Evolutionary conservation across 768 basidiomycete genomes (phyloP), one percentile per base, ranked within the genome.

Genomic region (Serpula lacrymans): DNA sequence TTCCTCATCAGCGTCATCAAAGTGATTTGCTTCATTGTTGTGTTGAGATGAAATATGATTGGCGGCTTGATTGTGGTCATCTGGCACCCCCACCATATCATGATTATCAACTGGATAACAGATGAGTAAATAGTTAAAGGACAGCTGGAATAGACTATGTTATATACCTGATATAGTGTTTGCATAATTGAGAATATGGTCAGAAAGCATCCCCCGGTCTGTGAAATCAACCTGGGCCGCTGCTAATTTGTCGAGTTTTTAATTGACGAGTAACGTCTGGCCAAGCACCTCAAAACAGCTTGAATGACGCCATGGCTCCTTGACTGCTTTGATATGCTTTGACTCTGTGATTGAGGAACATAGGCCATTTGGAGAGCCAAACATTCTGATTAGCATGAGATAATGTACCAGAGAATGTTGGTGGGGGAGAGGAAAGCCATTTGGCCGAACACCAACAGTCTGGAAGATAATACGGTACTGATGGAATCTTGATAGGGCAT

Each of bases 281-380:
- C 32, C 36, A 13, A 55, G 44, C 16, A 54, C 42, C 16, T 52
- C 22, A 26, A 39, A 47, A n/a, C n/a, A n/a, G 24, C 28, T 28
- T 5, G 33, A 67, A 3, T 49, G 51, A 1, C 54, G 49, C 49
- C 55, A 68, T 1, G 64, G 64, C 31, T 62, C 35, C 38, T 65
- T 65, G 4, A 67, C 59, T 4, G 61, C 62, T 21, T 58, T 57
- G 43, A 64, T 65, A 32, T 62, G 62, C 32, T 59, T 58, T 1
- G 40, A 46, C 38, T 53, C 52, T 5, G 41, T 53, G 20, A 53
- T 53, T 1, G 51, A 53, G n/a, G 43, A 42, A 26, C 52, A 43
- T 11, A 53, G 45, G 3, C 54, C 50, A 33, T 51, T 54, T 7
- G 48, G 54, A 17, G 52, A 13, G 6, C 50, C 43, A 21, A 56